Evolutionary conservation across 805 yeast genomes (phyloP).

Genomic region (Ogataea siamensis): DNA sequence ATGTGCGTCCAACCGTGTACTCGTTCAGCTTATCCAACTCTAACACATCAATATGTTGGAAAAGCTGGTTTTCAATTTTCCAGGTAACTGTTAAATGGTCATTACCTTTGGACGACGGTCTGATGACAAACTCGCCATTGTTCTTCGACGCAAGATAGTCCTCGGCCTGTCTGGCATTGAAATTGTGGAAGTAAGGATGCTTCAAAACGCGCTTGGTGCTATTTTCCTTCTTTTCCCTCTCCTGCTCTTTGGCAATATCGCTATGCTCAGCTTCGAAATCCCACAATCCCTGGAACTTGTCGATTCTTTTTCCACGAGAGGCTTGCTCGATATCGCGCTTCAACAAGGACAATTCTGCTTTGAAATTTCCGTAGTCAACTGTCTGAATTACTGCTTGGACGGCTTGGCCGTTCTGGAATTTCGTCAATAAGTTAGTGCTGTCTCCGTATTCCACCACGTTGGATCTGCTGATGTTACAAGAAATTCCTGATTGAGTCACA

Average conservation of each 20-base stretch:
- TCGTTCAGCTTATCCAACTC: slow-evolving; percentile 72
- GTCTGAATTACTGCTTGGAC: slow-evolving; percentile 76
- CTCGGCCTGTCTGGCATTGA: slow-evolving; percentile 86
- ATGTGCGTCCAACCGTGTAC: slow-evolving; percentile 52
- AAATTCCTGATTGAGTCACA: slow-evolving; percentile 55
- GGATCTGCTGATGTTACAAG: slow-evolving; percentile 33
- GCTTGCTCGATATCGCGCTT: slow-evolving; percentile 63
- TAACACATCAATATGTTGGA: slow-evolving; percentile 85
- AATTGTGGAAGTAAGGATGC: slow-evolving; percentile 86
- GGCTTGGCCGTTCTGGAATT: slow-evolving; percentile 68
- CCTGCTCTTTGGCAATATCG: slow-evolving; percentile 58
- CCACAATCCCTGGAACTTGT: slow-evolving; percentile 69
- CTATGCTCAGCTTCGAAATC: slow-evolving; percentile 69
- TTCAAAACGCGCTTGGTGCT: slow-evolving; percentile 77
- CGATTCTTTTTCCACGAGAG: slow-evolving; percentile 38
- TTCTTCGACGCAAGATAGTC: slow-evolving; percentile 84
- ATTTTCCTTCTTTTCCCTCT: slow-evolving; percentile 62
- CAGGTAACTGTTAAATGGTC: slow-evolving; percentile 91
- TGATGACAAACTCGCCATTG: slow-evolving; percentile 88
- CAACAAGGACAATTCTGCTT: slow-evolving; percentile 69
- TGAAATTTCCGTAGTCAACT: slow-evolving; percentile 71
- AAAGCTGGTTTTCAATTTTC: slow-evolving; percentile 89
- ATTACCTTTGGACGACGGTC: slow-evolving; percentile 90
- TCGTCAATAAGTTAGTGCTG: slow-evolving; percentile 38
- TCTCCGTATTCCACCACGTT: slow-evolving; percentile 46